phyloP scores from a whole-genome alignment of 1,284 basidiomycete genomes.

The Pseudomicrostroma phylloplanum region DNA sequence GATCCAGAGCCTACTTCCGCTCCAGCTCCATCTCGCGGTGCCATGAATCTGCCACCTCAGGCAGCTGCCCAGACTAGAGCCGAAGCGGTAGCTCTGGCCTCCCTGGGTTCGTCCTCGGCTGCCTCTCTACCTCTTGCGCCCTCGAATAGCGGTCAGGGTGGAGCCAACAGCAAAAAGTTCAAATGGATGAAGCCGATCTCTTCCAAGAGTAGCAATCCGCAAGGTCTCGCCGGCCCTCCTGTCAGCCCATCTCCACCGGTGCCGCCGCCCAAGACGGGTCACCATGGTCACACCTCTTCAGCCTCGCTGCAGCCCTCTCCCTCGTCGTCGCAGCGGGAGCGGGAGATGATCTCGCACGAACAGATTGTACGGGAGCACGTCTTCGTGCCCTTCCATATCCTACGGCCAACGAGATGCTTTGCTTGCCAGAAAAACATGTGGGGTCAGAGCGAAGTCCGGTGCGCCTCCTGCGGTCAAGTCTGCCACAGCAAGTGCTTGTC shows the following conservation, averaged over 20 bases:
- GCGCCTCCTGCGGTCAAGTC: slow-evolving; percentile 55
- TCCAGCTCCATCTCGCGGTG: slow-evolving; percentile 61
- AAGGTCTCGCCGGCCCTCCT: slow-evolving; percentile 17
- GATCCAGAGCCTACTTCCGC: not conserved
- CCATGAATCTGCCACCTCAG: slow-evolving; percentile 50
- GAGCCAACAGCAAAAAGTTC: not conserved
- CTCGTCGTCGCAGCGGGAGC: slow-evolving; percentile 4
- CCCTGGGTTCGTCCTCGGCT: slow-evolving; percentile 43
- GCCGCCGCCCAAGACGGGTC: not conserved
- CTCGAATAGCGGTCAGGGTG: slow-evolving; percentile 11
- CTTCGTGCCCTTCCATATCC: slow-evolving; percentile 81
- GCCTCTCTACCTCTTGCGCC: slow-evolving; percentile 51
- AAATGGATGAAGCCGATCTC: too few species aligned
- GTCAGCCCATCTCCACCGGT: slow-evolving; percentile 19
- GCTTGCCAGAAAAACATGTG: slow-evolving; percentile 97
- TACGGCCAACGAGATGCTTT: slow-evolving; percentile 85
- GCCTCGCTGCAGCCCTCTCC: not conserved
- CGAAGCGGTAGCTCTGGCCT: slow-evolving; percentile 21
- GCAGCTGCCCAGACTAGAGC: slow-evolving; percentile 14
- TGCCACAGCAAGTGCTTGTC: slow-evolving; percentile 39
- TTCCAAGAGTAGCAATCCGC: slow-evolving; percentile 3
- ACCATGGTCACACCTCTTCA: not conserved
- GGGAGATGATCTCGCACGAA: slow-evolving; percentile 12
- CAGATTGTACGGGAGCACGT: slow-evolving; percentile 59
- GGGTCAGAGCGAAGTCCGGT: slow-evolving; percentile 82